Evolutionary conservation across 805 yeast genomes (phyloP), one percentile per base, ranked within the genome.

Genomic region (Cyberlindnera xylosilytica): DNA sequence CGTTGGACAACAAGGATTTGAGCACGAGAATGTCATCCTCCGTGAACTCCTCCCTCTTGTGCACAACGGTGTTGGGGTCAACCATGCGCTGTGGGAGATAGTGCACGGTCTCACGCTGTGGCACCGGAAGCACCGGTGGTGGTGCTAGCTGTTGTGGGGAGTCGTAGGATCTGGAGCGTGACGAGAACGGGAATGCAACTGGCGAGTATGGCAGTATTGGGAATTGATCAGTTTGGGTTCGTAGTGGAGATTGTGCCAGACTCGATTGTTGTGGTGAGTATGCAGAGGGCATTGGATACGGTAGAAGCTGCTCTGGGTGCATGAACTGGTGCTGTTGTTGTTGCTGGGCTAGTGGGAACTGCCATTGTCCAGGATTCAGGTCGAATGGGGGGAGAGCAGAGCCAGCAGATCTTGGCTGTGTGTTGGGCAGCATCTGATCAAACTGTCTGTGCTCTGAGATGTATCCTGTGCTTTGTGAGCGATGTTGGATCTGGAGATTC

Each of bases 21-120:
- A 78, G 65, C 17, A 73, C 68, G 35, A 66, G 70, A 11, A 69
- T 54, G 45, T 76, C 82, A 26, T 70, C 74, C 7, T 59, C 53
- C 1, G 67, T 56, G 42, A 56, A 56, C 16, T 26, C 26, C 37
- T 56, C 58, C 7, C 20, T 28, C 19, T 39, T 46, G 34, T 44
- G 32, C 13, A n/a, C n/a, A 13, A 26, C 10, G 29, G 29, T 26
- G 29, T 32, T 15, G 3, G 16, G 35, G 12, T 26, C 20, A 4
- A 6, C 6, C 10, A 31, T 5, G 17, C n/a, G 24, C 12, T 20
- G 20, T 20, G 26, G 13, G 17, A 5, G 18, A 13, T 19, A 9
- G 22, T 6, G 19, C 4, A 4, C 13, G n/a, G n/a, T 17, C 23
- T 18, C 13, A 22, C 10, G 7, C 10, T 8, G 24, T 22, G 24